A percentile compares a stretch with the other conserved stretches of the same genome.
Evolutionary conservation across 306 rosid species (phyloP).

Genomic region (Ceratonia siliqua): DNA sequence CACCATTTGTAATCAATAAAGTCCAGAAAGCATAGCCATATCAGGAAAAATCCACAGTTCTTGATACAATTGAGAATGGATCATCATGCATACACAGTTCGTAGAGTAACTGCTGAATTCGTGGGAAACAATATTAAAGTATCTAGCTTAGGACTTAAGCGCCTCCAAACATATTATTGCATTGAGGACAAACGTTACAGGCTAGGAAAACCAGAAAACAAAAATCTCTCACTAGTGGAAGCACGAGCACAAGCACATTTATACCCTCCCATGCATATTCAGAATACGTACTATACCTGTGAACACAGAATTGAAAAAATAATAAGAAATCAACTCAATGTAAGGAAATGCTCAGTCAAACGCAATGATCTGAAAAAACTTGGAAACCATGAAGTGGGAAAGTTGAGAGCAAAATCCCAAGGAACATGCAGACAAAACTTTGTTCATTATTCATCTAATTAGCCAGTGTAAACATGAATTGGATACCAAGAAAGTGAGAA

Average conservation of each 20-base stretch:
- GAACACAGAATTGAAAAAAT: neutral
- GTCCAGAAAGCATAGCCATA: neutral
- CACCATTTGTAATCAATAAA: neutral
- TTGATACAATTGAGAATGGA: neutral
- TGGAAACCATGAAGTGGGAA: neutral
- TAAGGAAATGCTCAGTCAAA: neutral
- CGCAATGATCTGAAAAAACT: neutral
- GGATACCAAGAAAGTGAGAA: neutral
- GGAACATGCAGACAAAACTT: neutral
- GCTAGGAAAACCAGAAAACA: neutral
- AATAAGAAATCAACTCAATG: neutral
- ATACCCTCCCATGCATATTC: neutral
- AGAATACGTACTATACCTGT: neutral
- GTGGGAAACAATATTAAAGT: neutral
- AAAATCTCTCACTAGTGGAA: neutral
- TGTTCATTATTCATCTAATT: neutral
- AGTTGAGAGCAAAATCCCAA: neutral
- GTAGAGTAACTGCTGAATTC: neutral
- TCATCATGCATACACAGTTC: neutral
- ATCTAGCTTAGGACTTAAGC: neutral
- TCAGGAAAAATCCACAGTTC: neutral
- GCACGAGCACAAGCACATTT: neutral
- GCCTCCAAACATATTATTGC: neutral
- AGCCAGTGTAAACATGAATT: neutral
- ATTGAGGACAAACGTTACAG: neutral